Base-by-base conservation (phyloP, 495 filamentous ascomycete species). In the Pyronema domesticum region DNA sequence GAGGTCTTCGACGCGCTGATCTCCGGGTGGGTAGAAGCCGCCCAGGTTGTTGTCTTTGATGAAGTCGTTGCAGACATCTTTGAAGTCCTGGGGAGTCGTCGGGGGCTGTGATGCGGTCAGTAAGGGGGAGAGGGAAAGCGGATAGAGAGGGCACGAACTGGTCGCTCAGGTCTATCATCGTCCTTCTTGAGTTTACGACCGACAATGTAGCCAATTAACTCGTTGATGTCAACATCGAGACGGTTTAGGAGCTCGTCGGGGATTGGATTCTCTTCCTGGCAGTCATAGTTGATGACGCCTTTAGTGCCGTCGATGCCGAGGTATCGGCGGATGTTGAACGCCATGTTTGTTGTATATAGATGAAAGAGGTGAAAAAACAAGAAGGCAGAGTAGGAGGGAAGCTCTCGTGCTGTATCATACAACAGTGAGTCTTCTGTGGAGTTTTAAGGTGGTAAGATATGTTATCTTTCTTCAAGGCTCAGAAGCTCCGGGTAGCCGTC, bases 261-360 rank as follows among this genome's bases (percentile, higher is more conserved):
- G 35, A 57, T 57, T 18, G 55, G 42, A 47, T 57, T 11, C 10
- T 23, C 14, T 14, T 1, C 42, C 30, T 57, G 15, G 23, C 23
- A 1, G 42, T 53, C 23, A 35, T 57, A 23, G 7, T 36, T 19
- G 7, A 57, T 53, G 7, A 46, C 43, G 5, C 55, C 42, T 14
- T 48, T 35, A 13, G 34, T 37, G 30, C 55, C 55, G 17, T 57
- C 42, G 34, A 57, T n/a, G 3, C 55, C 55, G 2, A 57, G 30
- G 49, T 53, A 57, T 23, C 40, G 36, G 43, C 55, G 49, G 13
- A 57, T 57, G 43, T 53, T 57, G 49, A 57, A 57, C 6, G 55
- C 55, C 55, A 57, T 57, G 11, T 13, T 18, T 48, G 45, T 30
- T 55, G 1, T 19, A 55, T 30, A 5, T 30, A 36, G 18, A 14